Percentiles rank a stretch among this genome's conserved stretches.
These are phyloP conservation scores for Podospora pseudoanserina DNA, from an alignment of 495 filamentous ascomycete genomes.

Conservation along the genomic window DNA sequence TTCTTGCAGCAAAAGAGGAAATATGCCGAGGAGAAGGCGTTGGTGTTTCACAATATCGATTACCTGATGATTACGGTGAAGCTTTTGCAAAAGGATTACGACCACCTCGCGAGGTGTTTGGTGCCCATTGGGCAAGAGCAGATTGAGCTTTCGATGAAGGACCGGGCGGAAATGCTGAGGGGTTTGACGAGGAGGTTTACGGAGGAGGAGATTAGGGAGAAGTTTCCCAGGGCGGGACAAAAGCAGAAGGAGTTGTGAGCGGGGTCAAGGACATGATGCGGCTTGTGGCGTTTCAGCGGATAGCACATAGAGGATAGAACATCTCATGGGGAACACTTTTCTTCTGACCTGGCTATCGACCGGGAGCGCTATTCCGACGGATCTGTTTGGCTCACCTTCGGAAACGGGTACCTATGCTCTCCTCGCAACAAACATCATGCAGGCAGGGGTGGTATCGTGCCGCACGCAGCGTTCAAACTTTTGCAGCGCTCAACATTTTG, in stretches of 20 bases:
- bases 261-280: no score
- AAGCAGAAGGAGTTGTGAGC: slow-evolving; percentile 13
- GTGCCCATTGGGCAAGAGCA: slow-evolving; percentile 67
- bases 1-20: slow-evolving; percentile 57
- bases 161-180: neutral
- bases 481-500: no score
- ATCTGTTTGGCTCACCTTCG: no score
- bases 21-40: slow-evolving; percentile 56
- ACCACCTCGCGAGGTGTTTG: slow-evolving; percentile 57
- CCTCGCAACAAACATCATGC: no score
- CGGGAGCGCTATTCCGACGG: no score
- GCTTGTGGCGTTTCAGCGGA: no score
- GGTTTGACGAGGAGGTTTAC: neutral
- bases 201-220: neutral
- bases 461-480: no score
- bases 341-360: no score
- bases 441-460: no score
- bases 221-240: neutral
- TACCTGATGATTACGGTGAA: slow-evolving; percentile 65
- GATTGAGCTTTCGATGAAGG: slow-evolving; percentile 37
- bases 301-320: no score
- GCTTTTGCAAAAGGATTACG: slow-evolving; percentile 62
- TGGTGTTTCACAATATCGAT: slow-evolving; percentile 68
- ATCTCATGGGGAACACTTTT: no score
- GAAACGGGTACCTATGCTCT: no score